Evolutionary conservation across 2,329 filamentous ascomycete genomes (phyloP), one percentile per base, ranked within the genome.

Genomic region (Colletotrichum sidae): DNA sequence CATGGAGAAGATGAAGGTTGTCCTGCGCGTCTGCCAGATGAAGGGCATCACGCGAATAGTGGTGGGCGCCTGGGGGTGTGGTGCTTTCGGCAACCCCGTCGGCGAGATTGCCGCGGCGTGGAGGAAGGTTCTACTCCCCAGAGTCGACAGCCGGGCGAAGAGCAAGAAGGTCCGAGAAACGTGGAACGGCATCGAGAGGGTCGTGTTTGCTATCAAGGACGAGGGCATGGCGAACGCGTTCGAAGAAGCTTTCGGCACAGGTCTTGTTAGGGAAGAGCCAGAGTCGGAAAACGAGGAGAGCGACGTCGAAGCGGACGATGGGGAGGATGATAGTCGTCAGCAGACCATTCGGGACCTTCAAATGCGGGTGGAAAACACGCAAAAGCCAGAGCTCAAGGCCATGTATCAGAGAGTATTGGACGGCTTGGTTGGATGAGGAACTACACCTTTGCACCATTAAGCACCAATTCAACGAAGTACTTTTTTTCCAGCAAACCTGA

Each of bases 61-160:
- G 0, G 77, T 90, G 0, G 88, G 88, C 0, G 87, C 88, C 0
- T 90, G 88, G 87, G 88, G 88, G 0, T 90, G 87, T 65, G 88
- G 88, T 3, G 86, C 86, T 0, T 88, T 89, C 62, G 87, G 86
- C 0, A 90, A 90, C 67, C 88, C 88, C 0, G 82, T 88, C 0
- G 76, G 76, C 2, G 86, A 90, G 72, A 76, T 90, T 37, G 87
- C 88, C 12, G 75, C 77, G 15, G 80, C 84, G 1, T 91, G 88
- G 76, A 71, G 72, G 11, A 76, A 76, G 42, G 74, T 75, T 1
- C 59, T 78, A 2, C 35, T 70, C n/a, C 70, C 66, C 0, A 71
- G 41, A 35, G 65, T 67, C 6, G 68, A 66, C 2, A 53, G 47
- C 2, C 61, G 70, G 60, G 49, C 54, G 37, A 68, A 57, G 51